Evolutionary conservation across 2,329 filamentous ascomycete genomes (phyloP).

Genomic region (Penicillium oxalicum): DNA sequence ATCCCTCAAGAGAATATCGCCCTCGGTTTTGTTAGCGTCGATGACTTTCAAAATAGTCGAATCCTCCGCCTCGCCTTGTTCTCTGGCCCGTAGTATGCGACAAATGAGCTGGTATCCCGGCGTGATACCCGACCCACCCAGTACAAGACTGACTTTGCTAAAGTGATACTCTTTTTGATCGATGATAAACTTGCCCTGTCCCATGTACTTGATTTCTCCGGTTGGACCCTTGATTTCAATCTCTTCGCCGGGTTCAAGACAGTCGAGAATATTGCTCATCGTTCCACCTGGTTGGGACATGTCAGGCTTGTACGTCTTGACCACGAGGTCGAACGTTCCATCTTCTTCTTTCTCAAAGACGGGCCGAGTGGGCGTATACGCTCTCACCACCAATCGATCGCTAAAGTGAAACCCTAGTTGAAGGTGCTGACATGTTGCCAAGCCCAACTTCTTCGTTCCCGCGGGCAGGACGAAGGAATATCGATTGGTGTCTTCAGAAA

Average conservation of each 20-base stretch:
- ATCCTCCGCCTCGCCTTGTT: conserved; percentile 37
- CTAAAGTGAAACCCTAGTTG: conserved; percentile 49
- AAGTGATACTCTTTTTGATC: conserved; percentile 40
- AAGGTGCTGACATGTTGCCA: conserved; percentile 50
- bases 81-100: conserved; percentile 34
- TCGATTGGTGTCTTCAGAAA: background rate
- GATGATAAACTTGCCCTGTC: conserved; percentile 44
- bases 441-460: conserved; percentile 38
- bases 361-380: conserved; percentile 48
- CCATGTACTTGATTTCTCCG: conserved; percentile 47
- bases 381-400: conserved; percentile 47
- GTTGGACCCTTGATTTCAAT: conserved; percentile 49
- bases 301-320: conserved; percentile 50
- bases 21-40: background rate
- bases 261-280: conserved; percentile 50
- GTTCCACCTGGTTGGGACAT: conserved; percentile 48
- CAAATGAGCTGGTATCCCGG: conserved; percentile 48
- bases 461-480: conserved; percentile 7
- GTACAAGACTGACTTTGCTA: conserved; percentile 43
- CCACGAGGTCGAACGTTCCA: conserved; percentile 45
- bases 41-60: conserved; percentile 30
- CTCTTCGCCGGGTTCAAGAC: conserved; percentile 44
- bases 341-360: conserved; percentile 36
- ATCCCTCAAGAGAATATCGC: background rate
- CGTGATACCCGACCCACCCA: conserved; percentile 49